Evolutionary conservation across 306 rosid species (phyloP), one percentile per base, ranked within the genome.

Genomic region (Geum urbanum): DNA sequence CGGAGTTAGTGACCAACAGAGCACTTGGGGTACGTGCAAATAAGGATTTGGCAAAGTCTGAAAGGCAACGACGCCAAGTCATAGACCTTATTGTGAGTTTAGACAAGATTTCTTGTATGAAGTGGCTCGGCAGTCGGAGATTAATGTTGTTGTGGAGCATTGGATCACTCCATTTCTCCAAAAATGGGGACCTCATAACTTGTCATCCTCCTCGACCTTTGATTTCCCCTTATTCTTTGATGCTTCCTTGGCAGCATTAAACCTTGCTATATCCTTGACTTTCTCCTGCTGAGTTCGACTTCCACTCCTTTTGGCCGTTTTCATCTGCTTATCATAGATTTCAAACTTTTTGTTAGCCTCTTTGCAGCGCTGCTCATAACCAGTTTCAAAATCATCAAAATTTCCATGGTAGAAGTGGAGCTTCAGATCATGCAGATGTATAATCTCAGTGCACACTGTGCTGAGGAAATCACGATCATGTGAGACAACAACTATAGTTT

Each of bases 311-410:
- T 76, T 83, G 45, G 92, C 90, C 19, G 88, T 85, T 85, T 74
- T 85, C 66, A 79, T 52, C 76, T 88, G 86, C 79, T 85, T 88
- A 72, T 83, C 92, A 53, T 83, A 85, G 57, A 69, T 75, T 57
- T 88, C 92, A 75, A 57, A 89, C 78, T 85, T 82, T 80, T 89
- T 89, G 74, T 87, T 89, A 82, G 80, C 76, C 83, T 89, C 92
- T 75, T 87, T 89, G 49, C 89, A 85, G 55, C 89, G 92, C 77
- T 89, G 92, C 62, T 89, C 96, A 55, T 87, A 89, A 76, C 89
- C 63, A 57, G 63, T 24, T 57, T 57, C 63, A 57, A 57, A 57
- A 57, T 57, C 63, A 12, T 57, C 63, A 78, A 89, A 89, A 74
- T 89, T 87, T 51, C 96, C 96, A 50, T 91, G 89, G 66, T 89